A percentile compares a stretch with the other conserved stretches of the same genome.
Conservation (phyloP, 2,329 filamentous ascomycete genomes). For the Stylonectria norvegica region DNA sequence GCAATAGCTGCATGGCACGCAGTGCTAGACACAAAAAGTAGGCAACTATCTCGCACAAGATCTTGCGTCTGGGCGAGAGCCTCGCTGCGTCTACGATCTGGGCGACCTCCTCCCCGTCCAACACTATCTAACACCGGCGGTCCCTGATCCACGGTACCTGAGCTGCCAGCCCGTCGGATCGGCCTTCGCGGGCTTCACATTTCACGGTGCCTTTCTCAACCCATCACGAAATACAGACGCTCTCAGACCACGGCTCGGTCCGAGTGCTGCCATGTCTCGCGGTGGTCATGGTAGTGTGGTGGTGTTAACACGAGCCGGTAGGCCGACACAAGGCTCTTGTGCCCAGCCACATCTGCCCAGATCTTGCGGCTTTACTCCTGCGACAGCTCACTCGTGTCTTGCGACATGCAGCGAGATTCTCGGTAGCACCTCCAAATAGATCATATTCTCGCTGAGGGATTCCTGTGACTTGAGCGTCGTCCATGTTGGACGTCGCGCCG, state of each 20-base stretch:
- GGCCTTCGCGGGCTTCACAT: no score
- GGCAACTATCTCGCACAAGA: slow-evolving; percentile 1
- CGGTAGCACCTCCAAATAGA: slow-evolving; percentile 12
- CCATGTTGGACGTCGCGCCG: slow-evolving; percentile 13
- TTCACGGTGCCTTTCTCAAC: no score
- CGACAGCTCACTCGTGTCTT: slow-evolving; percentile 7
- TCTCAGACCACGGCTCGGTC: slow-evolving; percentile 15
- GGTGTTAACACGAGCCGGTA: slow-evolving; percentile 3
- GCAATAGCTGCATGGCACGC: no score
- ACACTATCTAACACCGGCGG: no score
- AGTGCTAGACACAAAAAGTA: background rate
- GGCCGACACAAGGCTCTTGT: slow-evolving; percentile 11
- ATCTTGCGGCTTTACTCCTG: slow-evolving; percentile 13
- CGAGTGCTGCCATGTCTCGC: slow-evolving; percentile 11
- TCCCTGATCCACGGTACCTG: no score
- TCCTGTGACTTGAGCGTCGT: slow-evolving; percentile 14
- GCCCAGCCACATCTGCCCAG: slow-evolving; percentile 8
- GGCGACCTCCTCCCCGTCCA: no score
- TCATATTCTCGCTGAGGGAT: slow-evolving; percentile 3
- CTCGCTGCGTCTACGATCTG: no score
- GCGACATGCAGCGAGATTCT: slow-evolving; percentile 13
- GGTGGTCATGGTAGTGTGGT: slow-evolving; percentile 11
- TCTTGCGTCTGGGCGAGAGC: slow-evolving; percentile 6
- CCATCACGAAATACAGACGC: no score
- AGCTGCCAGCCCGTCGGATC: no score